Percentiles rank a stretch among this genome's conserved stretches.
phyloP scores from a whole-genome alignment of 163 green algal genomes.

The Scenedesmus sp. region DNA sequence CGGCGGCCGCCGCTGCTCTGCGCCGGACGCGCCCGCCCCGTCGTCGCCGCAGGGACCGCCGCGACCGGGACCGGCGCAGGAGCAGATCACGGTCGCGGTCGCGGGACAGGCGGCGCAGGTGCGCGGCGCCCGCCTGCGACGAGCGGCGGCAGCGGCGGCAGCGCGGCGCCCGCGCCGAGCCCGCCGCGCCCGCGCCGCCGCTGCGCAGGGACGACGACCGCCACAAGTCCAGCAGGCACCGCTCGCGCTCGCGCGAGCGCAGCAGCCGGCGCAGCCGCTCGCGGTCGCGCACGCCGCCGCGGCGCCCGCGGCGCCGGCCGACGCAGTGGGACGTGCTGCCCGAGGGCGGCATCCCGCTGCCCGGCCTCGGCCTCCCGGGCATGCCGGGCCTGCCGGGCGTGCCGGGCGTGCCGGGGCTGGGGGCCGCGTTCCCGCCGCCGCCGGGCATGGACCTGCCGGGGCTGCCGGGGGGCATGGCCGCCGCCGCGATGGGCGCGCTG shows the following conservation, averaged over 20 bases:
- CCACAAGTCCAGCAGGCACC: constrained; percentile 38
- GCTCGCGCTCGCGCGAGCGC: constrained; percentile 21
- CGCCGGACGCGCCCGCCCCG: no score
- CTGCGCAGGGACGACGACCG: constrained; percentile 9
- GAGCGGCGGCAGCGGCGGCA: background rate
- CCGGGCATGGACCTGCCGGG: no score
- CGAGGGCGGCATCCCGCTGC: constrained; percentile 27
- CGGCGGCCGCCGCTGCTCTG: no score
- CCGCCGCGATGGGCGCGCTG: background rate
- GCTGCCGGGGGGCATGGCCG: no score
- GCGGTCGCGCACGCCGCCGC: constrained; percentile 19
- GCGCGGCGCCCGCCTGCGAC: no score
- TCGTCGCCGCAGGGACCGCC: background rate
- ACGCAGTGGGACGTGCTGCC: constrained; percentile 48
- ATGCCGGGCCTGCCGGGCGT: constrained; percentile 6
- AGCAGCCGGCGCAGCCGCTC: constrained; percentile 17
- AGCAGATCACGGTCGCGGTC: constrained; percentile 5
- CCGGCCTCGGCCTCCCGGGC: background rate
- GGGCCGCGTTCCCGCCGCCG: background rate
- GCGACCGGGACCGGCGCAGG: constrained; percentile 16
- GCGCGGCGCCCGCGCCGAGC: background rate
- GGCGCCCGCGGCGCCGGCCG: constrained; percentile 28
- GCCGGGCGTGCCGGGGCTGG: background rate
- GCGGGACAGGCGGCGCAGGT: constrained; percentile 30
- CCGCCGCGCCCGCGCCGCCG: background rate